These are phyloP conservation scores for Mimosa pudica DNA, from an alignment of 306 rosid species.

Conservation along the genomic window DNA sequence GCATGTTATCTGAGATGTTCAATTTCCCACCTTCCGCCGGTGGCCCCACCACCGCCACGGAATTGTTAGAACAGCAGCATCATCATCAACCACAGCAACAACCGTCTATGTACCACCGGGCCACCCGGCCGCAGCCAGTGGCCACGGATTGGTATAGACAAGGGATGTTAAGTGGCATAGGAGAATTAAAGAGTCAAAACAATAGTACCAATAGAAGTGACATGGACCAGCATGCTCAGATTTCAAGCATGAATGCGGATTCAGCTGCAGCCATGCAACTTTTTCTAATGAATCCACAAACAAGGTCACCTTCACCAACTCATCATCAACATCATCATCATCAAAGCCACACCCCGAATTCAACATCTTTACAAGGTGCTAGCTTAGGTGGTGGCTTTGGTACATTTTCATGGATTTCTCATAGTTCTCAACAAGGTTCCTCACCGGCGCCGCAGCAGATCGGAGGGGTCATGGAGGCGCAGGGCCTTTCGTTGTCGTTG, in stretches of 20 bases:
- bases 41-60: constrained; percentile 24
- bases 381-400: constrained; percentile 57
- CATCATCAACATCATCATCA: background rate
- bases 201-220: constrained; percentile 38
- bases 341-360: constrained; percentile 26
- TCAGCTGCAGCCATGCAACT: constrained; percentile 99
- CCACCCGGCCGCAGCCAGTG: constrained; percentile 38
- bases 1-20: constrained; percentile 95
- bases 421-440: constrained; percentile 29
- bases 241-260: constrained; percentile 74
- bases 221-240: constrained; percentile 53
- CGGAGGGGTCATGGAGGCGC: constrained; percentile 60
- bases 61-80: constrained; percentile 49
- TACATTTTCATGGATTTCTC: constrained; percentile 67
- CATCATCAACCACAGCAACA: constrained; percentile 41
- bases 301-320: constrained; percentile 75
- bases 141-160: constrained; percentile 75
- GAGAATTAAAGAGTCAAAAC: constrained; percentile 48
- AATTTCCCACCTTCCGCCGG: constrained; percentile 53
- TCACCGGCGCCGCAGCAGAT: constrained; percentile 27
- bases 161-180: constrained; percentile 47
- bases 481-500: constrained; percentile 66
- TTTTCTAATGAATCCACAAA: constrained; percentile 86
- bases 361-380: constrained; percentile 44
- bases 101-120: background rate